Conservation (phyloP, 1,284 basidiomycete species). For the Cystobasidium sp. region DNA sequence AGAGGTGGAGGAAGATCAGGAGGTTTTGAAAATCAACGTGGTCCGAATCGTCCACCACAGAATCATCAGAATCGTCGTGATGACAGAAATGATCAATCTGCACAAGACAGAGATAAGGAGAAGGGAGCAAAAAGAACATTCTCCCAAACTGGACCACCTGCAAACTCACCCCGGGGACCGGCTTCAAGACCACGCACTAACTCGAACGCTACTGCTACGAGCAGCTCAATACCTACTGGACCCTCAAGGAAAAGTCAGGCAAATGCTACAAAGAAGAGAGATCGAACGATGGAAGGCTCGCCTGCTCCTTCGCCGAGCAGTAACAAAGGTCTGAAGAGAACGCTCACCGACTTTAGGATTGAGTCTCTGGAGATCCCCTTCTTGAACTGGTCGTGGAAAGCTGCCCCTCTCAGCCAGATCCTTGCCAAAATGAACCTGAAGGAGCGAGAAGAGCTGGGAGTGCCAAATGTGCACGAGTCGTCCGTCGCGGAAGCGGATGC, state of each 20-base stretch:
- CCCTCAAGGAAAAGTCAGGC: slow-evolving; percentile 9
- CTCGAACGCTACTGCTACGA: not conserved
- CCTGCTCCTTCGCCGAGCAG: slow-evolving; percentile 39
- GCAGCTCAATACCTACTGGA: not conserved
- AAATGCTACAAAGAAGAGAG: slow-evolving; percentile 1
- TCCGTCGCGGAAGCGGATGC: slow-evolving; percentile 67
- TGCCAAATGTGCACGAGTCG: slow-evolving; percentile 51
- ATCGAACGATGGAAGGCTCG: slow-evolving; percentile 19
- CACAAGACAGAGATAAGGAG: slow-evolving; percentile 19
- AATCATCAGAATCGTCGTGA: slow-evolving; percentile 13
- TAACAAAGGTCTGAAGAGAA: slow-evolving; percentile 58
- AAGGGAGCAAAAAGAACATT: slow-evolving; percentile 17
- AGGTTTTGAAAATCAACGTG: not conserved
- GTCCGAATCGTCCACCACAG: slow-evolving; percentile 6
- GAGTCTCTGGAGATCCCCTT: slow-evolving; percentile 75
- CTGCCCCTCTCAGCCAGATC: slow-evolving; percentile 51
- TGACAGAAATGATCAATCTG: slow-evolving; percentile 13
- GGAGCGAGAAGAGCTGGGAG: slow-evolving; percentile 40
- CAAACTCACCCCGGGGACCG: slow-evolving; percentile 11
- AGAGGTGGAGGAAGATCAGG: slow-evolving; percentile 4
- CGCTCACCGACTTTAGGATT: slow-evolving; percentile 94
- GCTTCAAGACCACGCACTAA: slow-evolving; percentile 3
- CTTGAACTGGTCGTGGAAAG: slow-evolving; percentile 60
- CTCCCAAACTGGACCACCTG: slow-evolving; percentile 19
- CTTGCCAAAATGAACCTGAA: slow-evolving; percentile 49